These are phyloP conservation scores for Solanum sejunctum DNA, from an alignment of 257 asterid genomes.

Conservation along the genomic window DNA sequence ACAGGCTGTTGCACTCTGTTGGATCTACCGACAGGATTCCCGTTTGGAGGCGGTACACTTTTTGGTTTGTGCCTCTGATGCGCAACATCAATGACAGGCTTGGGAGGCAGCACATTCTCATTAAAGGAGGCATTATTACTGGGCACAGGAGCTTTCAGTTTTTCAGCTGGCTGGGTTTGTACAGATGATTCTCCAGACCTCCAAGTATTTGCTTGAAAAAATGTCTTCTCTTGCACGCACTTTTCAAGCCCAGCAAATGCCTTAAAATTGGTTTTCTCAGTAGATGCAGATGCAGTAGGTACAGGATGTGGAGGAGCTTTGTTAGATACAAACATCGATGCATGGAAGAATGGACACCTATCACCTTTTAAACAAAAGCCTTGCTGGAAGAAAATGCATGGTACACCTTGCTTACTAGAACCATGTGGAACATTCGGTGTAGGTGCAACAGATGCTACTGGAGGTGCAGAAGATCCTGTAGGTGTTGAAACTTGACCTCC, in stretches of 20 bases:
- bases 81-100: slow-evolving; percentile 1
- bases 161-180: slow-evolving; percentile 14
- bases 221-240: slow-evolving; percentile 21
- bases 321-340: slow-evolving; percentile 31
- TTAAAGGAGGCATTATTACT: slow-evolving; percentile 19
- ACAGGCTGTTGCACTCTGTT: slow-evolving; percentile 10
- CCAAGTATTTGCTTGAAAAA: slow-evolving; percentile 14
- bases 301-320: slow-evolving; percentile 25
- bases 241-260: slow-evolving; percentile 14
- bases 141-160: slow-evolving; percentile 18
- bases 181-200: slow-evolving; percentile 19
- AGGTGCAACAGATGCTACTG: slow-evolving; percentile 18
- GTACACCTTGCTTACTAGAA: slow-evolving; percentile 47
- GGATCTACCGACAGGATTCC: slow-evolving; percentile 1
- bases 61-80: slow-evolving; percentile 4
- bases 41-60: slow-evolving; percentile 1
- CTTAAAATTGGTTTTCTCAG: slow-evolving; percentile 7
- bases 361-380: slow-evolving; percentile 74
- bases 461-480: slow-evolving; percentile 31
- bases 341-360: slow-evolving; percentile 75
- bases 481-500: slow-evolving; percentile 46
- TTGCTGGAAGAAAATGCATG: slow-evolving; percentile 73
- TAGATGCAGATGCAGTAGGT: neutral
- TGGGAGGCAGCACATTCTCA: neutral
- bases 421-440: slow-evolving; percentile 24